A percentile compares a stretch with the other conserved stretches of the same genome.
Conservation (phyloP, 208 protist species). For the Phytomonas serpens region DNA sequence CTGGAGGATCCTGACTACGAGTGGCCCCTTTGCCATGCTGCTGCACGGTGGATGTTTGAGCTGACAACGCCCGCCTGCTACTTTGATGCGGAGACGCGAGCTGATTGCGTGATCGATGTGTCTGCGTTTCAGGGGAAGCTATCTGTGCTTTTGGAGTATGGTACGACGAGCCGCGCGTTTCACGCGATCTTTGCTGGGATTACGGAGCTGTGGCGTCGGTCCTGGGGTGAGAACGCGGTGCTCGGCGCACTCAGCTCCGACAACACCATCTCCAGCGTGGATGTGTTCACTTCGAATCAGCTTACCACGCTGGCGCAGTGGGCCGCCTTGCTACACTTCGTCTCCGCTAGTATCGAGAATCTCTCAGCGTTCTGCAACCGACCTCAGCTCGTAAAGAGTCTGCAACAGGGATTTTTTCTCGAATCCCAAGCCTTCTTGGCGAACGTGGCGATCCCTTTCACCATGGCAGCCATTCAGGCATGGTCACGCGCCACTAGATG, state of each 20-base stretch:
- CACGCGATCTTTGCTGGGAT: constrained; percentile 43
- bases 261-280: constrained; percentile 26
- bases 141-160: constrained; percentile 24
- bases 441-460: constrained; percentile 45
- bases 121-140: constrained; percentile 62
- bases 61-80: constrained; percentile 72
- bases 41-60: constrained; percentile 73
- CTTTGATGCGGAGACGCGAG: constrained; percentile 34
- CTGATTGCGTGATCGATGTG: constrained; percentile 24
- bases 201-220: constrained; percentile 10
- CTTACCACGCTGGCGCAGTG: constrained; percentile 56
- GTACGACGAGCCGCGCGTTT: constrained; percentile 29
- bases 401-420: constrained; percentile 18
- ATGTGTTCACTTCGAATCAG: constrained; percentile 23
- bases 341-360: constrained; percentile 60
- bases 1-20: constrained; percentile 46
- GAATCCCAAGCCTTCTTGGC: constrained; percentile 45
- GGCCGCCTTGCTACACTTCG: constrained; percentile 49
- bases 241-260: constrained; percentile 26
- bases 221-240: constrained; percentile 18
- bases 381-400: constrained; percentile 31
- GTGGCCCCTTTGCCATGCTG: constrained; percentile 64
- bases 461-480: constrained; percentile 40
- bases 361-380: constrained; percentile 58
- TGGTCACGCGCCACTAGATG: constrained; percentile 16